Base-by-base conservation (phyloP, 2,329 filamentous ascomycete genomes). In the Colletotrichum neosansevieriae region DNA sequence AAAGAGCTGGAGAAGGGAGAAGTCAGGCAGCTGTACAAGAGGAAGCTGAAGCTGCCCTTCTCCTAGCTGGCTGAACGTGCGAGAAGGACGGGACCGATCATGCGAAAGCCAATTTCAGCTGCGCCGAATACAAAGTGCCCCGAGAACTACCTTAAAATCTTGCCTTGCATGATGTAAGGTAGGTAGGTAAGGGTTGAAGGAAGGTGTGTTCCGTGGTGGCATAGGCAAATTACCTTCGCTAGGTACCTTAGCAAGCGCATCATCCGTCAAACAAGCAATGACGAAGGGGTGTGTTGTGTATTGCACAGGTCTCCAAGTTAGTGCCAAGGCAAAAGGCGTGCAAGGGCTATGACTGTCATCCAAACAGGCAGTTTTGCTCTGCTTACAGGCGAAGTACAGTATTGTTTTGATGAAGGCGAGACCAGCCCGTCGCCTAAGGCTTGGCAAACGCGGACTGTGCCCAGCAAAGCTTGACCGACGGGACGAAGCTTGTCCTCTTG, bases 391-490 rank as follows among this genome's bases (percentile, higher is more conserved):
- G 47, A 29, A 36, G 42, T 59, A 19, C 32, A 36, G 42, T 59
- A 19, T 21, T 59, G 47, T 19, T 58, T 59, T 59, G 65, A 59
- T 64, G 61, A 58, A 61, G 10, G 32, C 47, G 54, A 65, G 60
- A 65, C 65, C 66, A 66, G 24, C 49, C 47, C 49, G 54, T 60
- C 56, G 56, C 62, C 56, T 49, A 54, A 50, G 66, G 58, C 66
- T 69, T 69, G 66, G 66, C 61, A 56, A 69, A 69, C 17, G 66
- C 66, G 66, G 62, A 49, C 62, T 60, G 66, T 57, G 66, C 34
- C 54, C 50, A 44, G 50, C n/a, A 66, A 64, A 69, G 66, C 66
- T 69, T 69, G 66, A 58, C 32, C 32, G 47, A 44, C 49, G 40
- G 54, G 49, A 56, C n/a, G 62, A 69, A 66, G 66, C 66, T 66